Conservation (phyloP, 371 early-diverging fungal species). For the Nematocida displodere region DNA sequence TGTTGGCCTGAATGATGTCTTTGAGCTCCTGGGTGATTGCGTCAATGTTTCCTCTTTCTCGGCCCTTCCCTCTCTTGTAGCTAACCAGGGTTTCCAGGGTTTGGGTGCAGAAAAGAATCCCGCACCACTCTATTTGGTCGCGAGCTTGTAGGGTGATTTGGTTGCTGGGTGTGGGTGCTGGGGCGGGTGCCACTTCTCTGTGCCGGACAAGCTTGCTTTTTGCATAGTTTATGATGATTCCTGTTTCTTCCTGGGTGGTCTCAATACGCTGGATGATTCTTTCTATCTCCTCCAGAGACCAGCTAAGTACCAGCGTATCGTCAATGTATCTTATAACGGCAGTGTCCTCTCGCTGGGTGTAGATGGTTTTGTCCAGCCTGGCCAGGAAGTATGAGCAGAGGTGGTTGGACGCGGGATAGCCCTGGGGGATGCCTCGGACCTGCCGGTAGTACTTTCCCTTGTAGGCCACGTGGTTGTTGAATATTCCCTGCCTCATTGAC, state of each 20-base stretch:
- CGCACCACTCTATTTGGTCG: slow-evolving; percentile 23
- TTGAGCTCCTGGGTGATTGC: too few species aligned
- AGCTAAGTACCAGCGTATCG: slow-evolving; percentile 21
- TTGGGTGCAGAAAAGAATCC: slow-evolving; percentile 5
- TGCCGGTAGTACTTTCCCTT: slow-evolving; percentile 2
- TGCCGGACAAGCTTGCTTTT: slow-evolving; percentile 29
- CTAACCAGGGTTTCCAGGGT: not conserved
- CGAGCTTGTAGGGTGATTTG: not conserved
- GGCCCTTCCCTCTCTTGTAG: too few species aligned
- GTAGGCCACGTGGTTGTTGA: not conserved
- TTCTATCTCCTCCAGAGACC: slow-evolving; percentile 18
- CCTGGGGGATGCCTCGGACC: slow-evolving; percentile 31
- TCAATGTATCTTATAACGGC: slow-evolving; percentile 19
- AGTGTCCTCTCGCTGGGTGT: not conserved
- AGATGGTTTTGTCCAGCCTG: not conserved
- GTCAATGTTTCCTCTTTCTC: too few species aligned
- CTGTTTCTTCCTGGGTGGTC: not conserved
- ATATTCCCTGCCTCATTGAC: not conserved
- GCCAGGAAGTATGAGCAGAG: slow-evolving; percentile 21
- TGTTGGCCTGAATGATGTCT: too few species aligned
- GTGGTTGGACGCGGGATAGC: slow-evolving; percentile 1
- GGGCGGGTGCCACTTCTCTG: too few species aligned
- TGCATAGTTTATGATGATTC: slow-evolving; percentile 1
- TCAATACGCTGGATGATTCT: not conserved
- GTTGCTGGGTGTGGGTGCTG: too few species aligned